A percentile compares a stretch with the other conserved stretches of the same genome.
These are phyloP conservation scores for Trichoderma orchidacearum DNA, from an alignment of 495 filamentous ascomycete genomes.

Conservation along the genomic window DNA sequence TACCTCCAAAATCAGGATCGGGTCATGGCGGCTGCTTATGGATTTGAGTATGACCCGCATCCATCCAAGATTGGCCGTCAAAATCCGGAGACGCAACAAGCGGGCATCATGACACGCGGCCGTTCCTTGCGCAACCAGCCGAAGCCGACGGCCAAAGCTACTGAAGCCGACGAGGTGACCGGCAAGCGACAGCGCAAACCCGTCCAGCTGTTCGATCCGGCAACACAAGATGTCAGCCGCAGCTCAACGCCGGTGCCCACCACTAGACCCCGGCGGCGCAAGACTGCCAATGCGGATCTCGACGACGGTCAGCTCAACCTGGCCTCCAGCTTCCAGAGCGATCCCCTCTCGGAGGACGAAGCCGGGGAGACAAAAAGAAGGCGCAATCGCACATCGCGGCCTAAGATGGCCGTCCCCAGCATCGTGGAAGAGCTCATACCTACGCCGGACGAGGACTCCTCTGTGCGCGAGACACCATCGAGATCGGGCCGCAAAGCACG, in stretches of 20 bases:
- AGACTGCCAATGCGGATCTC: background rate
- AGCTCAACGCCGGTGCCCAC: conserved; percentile 19
- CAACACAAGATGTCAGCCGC: conserved; percentile 22
- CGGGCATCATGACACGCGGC: conserved; percentile 25
- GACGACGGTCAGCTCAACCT: background rate
- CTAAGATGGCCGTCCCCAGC: background rate
- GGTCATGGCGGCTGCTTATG: conserved; percentile 28
- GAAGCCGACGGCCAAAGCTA: conserved; percentile 31
- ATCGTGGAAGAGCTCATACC: background rate
- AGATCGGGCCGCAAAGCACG: background rate
- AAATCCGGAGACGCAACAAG: conserved; percentile 31
- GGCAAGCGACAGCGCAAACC: conserved; percentile 29
- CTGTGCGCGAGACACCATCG: background rate
- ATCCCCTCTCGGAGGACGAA: background rate
- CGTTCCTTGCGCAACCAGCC: conserved; percentile 23
- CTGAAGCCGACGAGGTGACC: conserved; percentile 26
- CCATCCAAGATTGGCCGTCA: conserved; percentile 24
- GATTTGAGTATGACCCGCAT: conserved; percentile 30
- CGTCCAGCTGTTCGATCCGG: conserved; percentile 23
- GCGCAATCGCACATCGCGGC: background rate
- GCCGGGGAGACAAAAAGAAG: background rate
- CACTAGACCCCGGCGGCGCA: conserved; percentile 19
- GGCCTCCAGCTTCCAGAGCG: background rate
- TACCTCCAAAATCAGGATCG: conserved; percentile 26
- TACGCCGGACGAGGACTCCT: background rate